These are phyloP conservation scores for Thamnidium elegans DNA, from an alignment of 192 early-diverging fungal genomes.

Conservation along the genomic window DNA sequence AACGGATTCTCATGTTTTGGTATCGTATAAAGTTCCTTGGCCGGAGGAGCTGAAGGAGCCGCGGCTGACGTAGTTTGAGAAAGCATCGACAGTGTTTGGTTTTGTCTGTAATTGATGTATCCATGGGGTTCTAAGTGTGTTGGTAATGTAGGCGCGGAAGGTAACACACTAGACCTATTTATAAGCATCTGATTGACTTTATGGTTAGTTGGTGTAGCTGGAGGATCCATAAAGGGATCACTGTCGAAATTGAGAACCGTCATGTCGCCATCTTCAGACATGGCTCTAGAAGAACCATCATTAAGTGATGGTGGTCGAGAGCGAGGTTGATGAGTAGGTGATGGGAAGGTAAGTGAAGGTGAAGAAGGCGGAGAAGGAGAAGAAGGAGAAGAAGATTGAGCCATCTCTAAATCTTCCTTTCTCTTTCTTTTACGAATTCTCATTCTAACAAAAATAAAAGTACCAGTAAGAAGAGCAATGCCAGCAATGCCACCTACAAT, in stretches of 20 bases:
- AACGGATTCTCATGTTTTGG: neutral
- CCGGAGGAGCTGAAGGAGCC: constrained; percentile 25
- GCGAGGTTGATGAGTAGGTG: neutral
- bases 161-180: constrained; percentile 13
- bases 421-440: neutral
- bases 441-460: neutral
- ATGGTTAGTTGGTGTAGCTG: neutral
- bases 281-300: too few relatives aligned
- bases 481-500: constrained; percentile 18
- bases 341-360: neutral
- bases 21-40: constrained; percentile 14
- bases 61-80: constrained; percentile 11
- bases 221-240: neutral
- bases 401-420: neutral
- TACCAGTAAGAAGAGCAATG: neutral
- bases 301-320: neutral
- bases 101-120: neutral
- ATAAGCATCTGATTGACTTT: too few relatives aligned
- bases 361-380: neutral
- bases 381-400: neutral
- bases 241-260: neutral
- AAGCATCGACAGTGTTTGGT: constrained; percentile 1
- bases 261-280: neutral
- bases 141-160: constrained; percentile 14
- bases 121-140: neutral